phyloP scores from a whole-genome alignment of 139 green algal species.

The Deuterostichococcus epilithicus region DNA sequence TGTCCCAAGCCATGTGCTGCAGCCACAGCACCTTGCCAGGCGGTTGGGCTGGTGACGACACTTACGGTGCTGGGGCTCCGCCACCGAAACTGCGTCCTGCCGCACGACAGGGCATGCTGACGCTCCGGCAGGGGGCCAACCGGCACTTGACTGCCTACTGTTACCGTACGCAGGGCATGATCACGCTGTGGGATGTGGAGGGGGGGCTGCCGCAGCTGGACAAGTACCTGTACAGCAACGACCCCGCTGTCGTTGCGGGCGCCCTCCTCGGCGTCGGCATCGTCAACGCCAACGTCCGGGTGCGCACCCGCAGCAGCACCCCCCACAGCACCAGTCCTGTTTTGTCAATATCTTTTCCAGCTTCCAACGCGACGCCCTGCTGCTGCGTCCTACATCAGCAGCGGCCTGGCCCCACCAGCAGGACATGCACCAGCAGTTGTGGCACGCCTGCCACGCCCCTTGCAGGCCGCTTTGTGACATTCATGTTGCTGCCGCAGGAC shows the following conservation, averaged over 20 bases:
- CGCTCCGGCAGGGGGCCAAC: neutral
- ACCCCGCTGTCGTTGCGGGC: constrained; percentile 73
- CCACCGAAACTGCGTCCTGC: no score
- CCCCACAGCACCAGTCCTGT: no score
- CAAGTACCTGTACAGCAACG: constrained; percentile 94
- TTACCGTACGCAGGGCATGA: constrained; percentile 40
- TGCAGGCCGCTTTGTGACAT: neutral
- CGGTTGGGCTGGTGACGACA: no score
- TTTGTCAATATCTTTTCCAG: no score
- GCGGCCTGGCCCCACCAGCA: no score
- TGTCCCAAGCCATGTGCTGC: no score
- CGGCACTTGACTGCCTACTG: constrained; percentile 7
- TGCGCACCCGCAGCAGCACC: constrained; percentile 51
- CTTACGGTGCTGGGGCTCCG: no score
- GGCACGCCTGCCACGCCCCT: no score
- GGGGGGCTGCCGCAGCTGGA: constrained; percentile 94
- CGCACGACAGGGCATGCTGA: constrained; percentile 10
- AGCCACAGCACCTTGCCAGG: no score
- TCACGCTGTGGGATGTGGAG: constrained; percentile 97
- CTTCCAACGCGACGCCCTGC: no score
- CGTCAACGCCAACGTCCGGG: constrained; percentile 52
- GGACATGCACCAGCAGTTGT: no score
- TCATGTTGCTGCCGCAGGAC: constrained; percentile 67
- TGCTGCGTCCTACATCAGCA: no score
- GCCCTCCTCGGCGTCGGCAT: constrained; percentile 92